A percentile compares a stretch with the other conserved stretches of the same genome.
phyloP scores from a whole-genome alignment of 2,329 filamentous ascomycete genomes.

The Thelonectria olida region DNA sequence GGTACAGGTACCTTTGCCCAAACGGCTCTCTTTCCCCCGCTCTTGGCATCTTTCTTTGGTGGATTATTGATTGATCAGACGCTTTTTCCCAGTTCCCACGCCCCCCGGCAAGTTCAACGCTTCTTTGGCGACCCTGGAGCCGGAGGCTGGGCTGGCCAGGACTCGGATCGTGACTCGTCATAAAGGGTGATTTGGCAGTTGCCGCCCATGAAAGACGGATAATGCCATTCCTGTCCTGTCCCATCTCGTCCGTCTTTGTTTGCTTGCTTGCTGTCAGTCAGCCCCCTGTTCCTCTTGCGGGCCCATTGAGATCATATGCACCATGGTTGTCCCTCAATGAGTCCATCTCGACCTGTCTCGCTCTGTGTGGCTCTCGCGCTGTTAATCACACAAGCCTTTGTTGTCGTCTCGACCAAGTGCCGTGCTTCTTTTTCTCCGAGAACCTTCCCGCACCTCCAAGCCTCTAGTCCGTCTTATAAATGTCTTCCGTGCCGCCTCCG shows the following conservation, averaged over 20 bases:
- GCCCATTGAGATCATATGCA: too few relatives aligned
- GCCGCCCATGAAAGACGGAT: not conserved
- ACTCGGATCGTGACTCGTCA: slow-evolving; percentile 22
- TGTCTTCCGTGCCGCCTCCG: too few relatives aligned
- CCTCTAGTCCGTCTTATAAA: too few relatives aligned
- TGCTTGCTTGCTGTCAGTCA: slow-evolving; percentile 14
- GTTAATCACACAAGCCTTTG: too few relatives aligned
- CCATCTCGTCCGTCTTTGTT: too few relatives aligned
- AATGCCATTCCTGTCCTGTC: not conserved
- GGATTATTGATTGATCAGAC: slow-evolving; percentile 25
- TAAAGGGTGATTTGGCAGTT: slow-evolving; percentile 21
- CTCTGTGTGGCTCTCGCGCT: too few relatives aligned
- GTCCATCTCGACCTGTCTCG: too few relatives aligned
- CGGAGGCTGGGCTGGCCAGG: too few relatives aligned
- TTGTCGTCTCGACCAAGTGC: too few relatives aligned
- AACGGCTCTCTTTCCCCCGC: slow-evolving; percentile 8
- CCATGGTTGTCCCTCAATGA: too few relatives aligned
- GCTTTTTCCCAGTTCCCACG: not conserved
- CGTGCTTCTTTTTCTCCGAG: too few relatives aligned
- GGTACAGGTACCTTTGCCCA: slow-evolving; percentile 6
- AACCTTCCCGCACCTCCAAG: too few relatives aligned
- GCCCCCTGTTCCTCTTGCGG: not conserved
- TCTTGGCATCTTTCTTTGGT: slow-evolving; percentile 18
- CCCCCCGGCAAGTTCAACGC: slow-evolving; percentile 9
- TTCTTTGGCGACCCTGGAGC: not conserved